Evolutionary conservation across 164 flowering plant genomes (phyloP).

Genomic region (Buxus sempervirens): DNA sequence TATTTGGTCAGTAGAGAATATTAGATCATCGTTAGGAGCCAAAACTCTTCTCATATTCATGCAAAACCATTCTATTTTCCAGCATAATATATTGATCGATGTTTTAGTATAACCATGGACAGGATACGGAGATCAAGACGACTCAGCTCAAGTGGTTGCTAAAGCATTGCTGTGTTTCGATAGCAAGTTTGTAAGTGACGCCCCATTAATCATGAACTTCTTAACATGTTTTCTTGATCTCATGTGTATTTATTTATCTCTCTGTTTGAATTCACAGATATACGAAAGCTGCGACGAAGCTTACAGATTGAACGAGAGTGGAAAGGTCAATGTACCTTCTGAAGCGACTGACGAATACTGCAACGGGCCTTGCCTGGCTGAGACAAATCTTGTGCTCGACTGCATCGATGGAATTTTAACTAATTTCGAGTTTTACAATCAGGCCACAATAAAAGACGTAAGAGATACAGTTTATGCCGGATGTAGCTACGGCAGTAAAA

Average conservation of each 20-base stretch:
- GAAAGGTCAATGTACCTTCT: slow-evolving; percentile 54
- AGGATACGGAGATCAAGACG: slow-evolving; percentile 18
- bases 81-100: not conserved
- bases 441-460: slow-evolving; percentile 53
- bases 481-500: slow-evolving; percentile 48
- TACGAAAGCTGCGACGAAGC: slow-evolving; percentile 69
- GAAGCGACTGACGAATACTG: slow-evolving; percentile 60
- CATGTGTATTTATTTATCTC: no score
- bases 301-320: slow-evolving; percentile 51
- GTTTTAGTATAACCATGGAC: not conserved
- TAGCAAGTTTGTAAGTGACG: slow-evolving; percentile 50
- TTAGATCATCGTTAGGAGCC: not conserved
- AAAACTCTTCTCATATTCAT: not conserved
- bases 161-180: slow-evolving; percentile 67
- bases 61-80: not conserved
- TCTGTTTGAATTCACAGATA: no score
- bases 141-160: slow-evolving; percentile 42
- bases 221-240: no score
- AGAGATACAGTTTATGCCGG: slow-evolving; percentile 57
- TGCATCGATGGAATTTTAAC: slow-evolving; percentile 51
- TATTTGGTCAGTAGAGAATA: slow-evolving; percentile 32
- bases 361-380: slow-evolving; percentile 68
- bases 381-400: slow-evolving; percentile 66
- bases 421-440: slow-evolving; percentile 62
- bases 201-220: no score